These are phyloP conservation scores for Aeschynomene evenia DNA, from an alignment of 306 rosid species.

Conservation along the genomic window DNA sequence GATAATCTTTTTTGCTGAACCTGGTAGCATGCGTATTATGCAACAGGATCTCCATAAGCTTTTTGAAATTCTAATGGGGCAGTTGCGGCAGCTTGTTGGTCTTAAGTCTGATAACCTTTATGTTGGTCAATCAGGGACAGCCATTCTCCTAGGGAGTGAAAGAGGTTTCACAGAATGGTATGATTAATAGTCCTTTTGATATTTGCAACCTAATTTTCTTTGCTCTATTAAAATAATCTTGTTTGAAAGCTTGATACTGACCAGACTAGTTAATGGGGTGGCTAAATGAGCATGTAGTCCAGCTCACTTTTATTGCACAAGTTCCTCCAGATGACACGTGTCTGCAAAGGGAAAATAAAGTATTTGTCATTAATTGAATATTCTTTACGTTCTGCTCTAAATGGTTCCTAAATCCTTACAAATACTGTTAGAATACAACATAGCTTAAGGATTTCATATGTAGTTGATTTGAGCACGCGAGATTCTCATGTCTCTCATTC, in stretches of 20 bases:
- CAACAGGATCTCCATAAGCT: constrained; percentile 77
- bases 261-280: neutral
- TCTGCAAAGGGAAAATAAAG: constrained; percentile 9
- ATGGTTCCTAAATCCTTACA: neutral
- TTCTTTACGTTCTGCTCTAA: neutral
- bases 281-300: constrained; percentile 18
- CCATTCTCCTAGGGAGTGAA: constrained; percentile 69
- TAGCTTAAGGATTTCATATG: too few relatives aligned
- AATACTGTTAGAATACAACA: too few relatives aligned
- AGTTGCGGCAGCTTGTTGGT: constrained; percentile 92
- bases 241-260: constrained; percentile 1
- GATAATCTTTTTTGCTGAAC: constrained; percentile 28
- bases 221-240: neutral
- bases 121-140: constrained; percentile 67
- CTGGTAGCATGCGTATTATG: constrained; percentile 42
- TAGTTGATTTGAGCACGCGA: too few relatives aligned
- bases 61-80: constrained; percentile 86
- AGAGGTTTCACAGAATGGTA: constrained; percentile 94
- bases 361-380: neutral
- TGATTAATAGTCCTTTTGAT: constrained; percentile 21
- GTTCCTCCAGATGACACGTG: neutral
- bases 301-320: neutral
- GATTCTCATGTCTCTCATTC: too few relatives aligned
- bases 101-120: constrained; percentile 63
- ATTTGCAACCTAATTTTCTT: neutral